Evolutionary conservation across 2,329 filamentous ascomycete genomes (phyloP).

Genomic region (Fusarium poae): DNA sequence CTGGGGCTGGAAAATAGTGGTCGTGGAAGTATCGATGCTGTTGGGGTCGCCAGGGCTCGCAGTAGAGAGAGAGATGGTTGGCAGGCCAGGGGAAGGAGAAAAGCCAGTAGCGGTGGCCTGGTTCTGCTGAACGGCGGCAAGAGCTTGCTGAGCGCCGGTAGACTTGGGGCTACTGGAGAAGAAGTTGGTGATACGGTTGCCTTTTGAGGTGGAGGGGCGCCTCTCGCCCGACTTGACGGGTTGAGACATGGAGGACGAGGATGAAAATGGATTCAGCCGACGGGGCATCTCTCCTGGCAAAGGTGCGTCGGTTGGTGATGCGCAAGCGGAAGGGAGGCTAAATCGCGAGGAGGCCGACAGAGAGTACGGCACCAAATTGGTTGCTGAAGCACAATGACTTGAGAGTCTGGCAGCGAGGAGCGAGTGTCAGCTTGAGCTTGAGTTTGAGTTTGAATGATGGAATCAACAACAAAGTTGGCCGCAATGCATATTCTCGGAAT

Average conservation of each 20-base stretch:
- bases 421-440: slow-evolving; percentile 28
- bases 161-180: slow-evolving; percentile 85
- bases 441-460: slow-evolving; percentile 20
- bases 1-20: slow-evolving; percentile 85
- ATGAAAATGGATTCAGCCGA: slow-evolving; percentile 70
- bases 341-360: slow-evolving; percentile 20
- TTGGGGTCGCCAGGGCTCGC: slow-evolving; percentile 80
- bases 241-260: slow-evolving; percentile 62
- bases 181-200: slow-evolving; percentile 83
- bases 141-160: slow-evolving; percentile 75
- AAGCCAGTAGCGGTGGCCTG: slow-evolving; percentile 68
- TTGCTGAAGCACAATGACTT: background rate
- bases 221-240: slow-evolving; percentile 67
- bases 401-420: slow-evolving; percentile 21
- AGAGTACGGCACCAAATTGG: slow-evolving; percentile 14
- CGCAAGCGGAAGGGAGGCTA: slow-evolving; percentile 20
- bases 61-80: slow-evolving; percentile 91
- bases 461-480: slow-evolving; percentile 25
- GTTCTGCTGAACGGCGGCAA: slow-evolving; percentile 75
- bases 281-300: slow-evolving; percentile 66
- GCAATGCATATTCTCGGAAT: slow-evolving; percentile 29
- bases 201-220: slow-evolving; percentile 73
- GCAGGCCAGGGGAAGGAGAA: slow-evolving; percentile 80
- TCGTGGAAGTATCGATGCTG: slow-evolving; percentile 80
- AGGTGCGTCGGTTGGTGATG: slow-evolving; percentile 26